Evolutionary conservation across 2,329 filamentous ascomycete genomes (phyloP).

Genomic region (Stachybotrys elegans): DNA sequence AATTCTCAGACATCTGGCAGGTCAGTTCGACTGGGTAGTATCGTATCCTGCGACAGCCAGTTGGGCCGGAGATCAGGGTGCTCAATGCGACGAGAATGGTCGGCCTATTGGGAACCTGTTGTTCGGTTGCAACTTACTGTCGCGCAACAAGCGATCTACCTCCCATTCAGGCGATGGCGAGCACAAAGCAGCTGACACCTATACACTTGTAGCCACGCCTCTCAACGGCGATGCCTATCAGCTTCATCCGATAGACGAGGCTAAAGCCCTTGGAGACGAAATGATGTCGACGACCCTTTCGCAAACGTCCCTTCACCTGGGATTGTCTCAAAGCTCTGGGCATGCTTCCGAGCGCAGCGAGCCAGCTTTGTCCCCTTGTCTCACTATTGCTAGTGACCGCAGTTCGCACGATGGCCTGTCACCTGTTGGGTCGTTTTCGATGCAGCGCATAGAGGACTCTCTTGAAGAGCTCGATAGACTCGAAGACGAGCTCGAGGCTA

Average conservation of each 20-base stretch:
- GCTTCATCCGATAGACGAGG: conserved; percentile 11
- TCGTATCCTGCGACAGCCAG: conserved; percentile 27
- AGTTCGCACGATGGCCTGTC: no score
- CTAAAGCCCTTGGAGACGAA: not conserved
- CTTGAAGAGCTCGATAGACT: conserved; percentile 57
- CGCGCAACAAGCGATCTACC: conserved; percentile 22
- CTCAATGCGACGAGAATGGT: conserved; percentile 8
- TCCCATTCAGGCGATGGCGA: conserved; percentile 12
- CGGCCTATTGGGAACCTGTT: conserved; percentile 22
- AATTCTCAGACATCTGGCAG: conserved; percentile 37
- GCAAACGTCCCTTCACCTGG: no score
- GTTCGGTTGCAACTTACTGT: conserved; percentile 50
- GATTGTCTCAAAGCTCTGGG: no score
- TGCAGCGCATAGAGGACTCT: conserved; percentile 57
- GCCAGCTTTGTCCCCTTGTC: conserved; percentile 26
- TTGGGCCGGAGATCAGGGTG: conserved; percentile 14
- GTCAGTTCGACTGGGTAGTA: conserved; percentile 47
- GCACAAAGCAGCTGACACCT: conserved; percentile 28
- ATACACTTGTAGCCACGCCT: conserved; percentile 43
- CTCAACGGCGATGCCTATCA: conserved; percentile 22
- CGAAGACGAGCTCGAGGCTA: conserved; percentile 56
- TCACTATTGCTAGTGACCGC: no score
- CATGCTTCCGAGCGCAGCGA: no score
- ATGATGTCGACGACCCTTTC: no score
- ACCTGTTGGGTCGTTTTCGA: conserved; percentile 26